A percentile compares a stretch with the other conserved stretches of the same genome.
Evolutionary conservation across 2,329 filamentous ascomycete species (phyloP).

Genomic region (Penicillium glabrum): DNA sequence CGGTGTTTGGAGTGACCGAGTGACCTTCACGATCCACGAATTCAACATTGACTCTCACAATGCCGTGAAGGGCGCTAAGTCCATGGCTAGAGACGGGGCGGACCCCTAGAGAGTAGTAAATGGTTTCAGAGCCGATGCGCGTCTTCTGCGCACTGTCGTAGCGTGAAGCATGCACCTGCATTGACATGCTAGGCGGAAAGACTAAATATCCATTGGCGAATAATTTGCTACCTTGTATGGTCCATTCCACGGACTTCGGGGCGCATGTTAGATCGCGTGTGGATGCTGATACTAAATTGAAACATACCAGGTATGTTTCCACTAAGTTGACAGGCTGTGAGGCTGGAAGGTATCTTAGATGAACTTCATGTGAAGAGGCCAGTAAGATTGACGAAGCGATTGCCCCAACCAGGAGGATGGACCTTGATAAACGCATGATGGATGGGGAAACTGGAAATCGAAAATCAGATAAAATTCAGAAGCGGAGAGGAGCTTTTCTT

Average conservation of each 20-base stretch:
- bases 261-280: not conserved
- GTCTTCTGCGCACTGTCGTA: conserved; percentile 11
- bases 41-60: conserved; percentile 25
- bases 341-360: conserved; percentile 19
- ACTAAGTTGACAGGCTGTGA: not conserved
- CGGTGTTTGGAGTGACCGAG: conserved; percentile 25
- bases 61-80: conserved; percentile 11
- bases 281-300: too few relatives aligned
- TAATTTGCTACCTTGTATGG: conserved; percentile 26
- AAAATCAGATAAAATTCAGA: too few relatives aligned
- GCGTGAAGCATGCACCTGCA: conserved; percentile 27
- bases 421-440: conserved; percentile 19
- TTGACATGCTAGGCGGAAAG: conserved; percentile 28
- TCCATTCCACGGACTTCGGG: conserved; percentile 28
- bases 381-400: conserved; percentile 13
- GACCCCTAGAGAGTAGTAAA: conserved; percentile 26
- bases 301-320: conserved; percentile 17
- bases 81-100: conserved; percentile 21
- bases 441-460: not conserved
- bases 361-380: conserved; percentile 13
- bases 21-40: conserved; percentile 26
- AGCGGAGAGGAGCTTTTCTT: not conserved
- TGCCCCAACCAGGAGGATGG: conserved; percentile 9
- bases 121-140: conserved; percentile 10
- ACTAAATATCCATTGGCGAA: conserved; percentile 30